These are phyloP conservation scores for Leishmania amazonensis DNA, from an alignment of 208 protist species.

Conservation along the genomic window DNA sequence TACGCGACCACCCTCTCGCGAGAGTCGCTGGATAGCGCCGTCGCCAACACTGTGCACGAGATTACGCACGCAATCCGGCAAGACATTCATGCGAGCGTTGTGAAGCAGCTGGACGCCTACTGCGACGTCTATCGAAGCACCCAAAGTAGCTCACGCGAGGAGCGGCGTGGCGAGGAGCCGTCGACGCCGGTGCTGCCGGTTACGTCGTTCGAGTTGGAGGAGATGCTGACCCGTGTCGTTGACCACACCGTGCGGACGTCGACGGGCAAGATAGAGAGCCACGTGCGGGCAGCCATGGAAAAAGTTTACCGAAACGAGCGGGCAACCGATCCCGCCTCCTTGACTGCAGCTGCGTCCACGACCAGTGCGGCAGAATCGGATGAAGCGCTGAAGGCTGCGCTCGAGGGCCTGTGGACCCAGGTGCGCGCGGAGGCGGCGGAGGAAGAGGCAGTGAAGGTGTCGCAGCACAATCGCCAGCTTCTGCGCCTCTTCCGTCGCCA, in stretches of 20 bases:
- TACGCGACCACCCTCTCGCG: not conserved
- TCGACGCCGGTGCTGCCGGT: constrained; percentile 31
- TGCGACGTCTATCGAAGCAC: constrained; percentile 25
- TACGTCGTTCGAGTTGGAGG: constrained; percentile 35
- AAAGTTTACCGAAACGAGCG: constrained; percentile 4
- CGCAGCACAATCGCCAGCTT: constrained; percentile 36
- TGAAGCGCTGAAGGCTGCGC: constrained; percentile 20
- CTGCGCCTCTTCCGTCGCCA: constrained; percentile 31
- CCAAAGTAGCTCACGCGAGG: not conserved
- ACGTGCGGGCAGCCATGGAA: constrained; percentile 24
- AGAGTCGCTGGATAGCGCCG: constrained; percentile 5
- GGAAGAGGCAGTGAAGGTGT: constrained; percentile 30
- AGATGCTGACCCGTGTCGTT: constrained; percentile 31
- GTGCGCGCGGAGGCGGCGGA: constrained; percentile 28
- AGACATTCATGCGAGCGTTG: constrained; percentile 13
- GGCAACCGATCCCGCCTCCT: not conserved
- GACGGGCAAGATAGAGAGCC: constrained; percentile 10
- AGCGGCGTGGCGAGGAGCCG: not conserved
- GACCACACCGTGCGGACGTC: constrained; percentile 10
- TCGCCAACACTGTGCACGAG: not conserved
- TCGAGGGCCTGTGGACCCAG: constrained; percentile 30
- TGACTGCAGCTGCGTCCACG: not conserved
- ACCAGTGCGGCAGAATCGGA: not conserved
- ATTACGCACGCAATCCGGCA: constrained; percentile 5
- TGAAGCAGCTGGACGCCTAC: constrained; percentile 31